Evolutionary conservation across 768 basidiomycete genomes (phyloP), one percentile per base, ranked within the genome.

Genomic region (Saitozyma sp.): DNA sequence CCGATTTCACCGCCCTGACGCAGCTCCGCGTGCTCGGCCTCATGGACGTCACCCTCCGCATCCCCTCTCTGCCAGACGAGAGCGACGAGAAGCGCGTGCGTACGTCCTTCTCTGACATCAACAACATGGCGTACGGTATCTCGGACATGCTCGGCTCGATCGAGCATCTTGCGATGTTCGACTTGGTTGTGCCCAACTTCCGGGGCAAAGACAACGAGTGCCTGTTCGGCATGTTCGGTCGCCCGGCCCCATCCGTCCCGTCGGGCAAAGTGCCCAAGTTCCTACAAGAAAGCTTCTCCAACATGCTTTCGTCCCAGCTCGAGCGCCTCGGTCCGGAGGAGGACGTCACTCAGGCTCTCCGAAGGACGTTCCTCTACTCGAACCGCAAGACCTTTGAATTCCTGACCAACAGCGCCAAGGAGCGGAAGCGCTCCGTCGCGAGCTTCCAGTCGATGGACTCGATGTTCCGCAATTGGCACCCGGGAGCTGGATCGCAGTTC

Each of bases 221-320:
- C 11, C 82, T 99, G 17, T 96, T 99, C 71, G 96, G 92, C 19
- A 92, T 99, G 88, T 98, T 98, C 78, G 94, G 95, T 13, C 86
- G 89, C 2, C 83, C 86, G 7, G 83, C 86, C 17, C 86, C 86
- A 4, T 82, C 82, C 8, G 59, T 65, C 9, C 69, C 76, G 16
- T 75, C 75, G 41, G 78, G 80, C 58, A 83, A 83, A 45, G 81
- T 95, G 19, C 86, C 92, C 43, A 92, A 90, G 78, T 94, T 84
- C 74, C 83, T 97, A 6, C 89, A 89, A 63, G 92, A 94, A 77
- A 83, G 86, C 58, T 95, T 95, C 75, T 79, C 88, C 8, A 69
- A 79, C 6, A 84, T 84, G 38, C 88, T 98, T 73, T 78, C 80
- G 29, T 70, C 76, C 7, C 87, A 91, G 71, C 78, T 96, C 45